Base-by-base conservation (phyloP, 768 basidiomycete genomes). In the Clavulina sp. region DNA sequence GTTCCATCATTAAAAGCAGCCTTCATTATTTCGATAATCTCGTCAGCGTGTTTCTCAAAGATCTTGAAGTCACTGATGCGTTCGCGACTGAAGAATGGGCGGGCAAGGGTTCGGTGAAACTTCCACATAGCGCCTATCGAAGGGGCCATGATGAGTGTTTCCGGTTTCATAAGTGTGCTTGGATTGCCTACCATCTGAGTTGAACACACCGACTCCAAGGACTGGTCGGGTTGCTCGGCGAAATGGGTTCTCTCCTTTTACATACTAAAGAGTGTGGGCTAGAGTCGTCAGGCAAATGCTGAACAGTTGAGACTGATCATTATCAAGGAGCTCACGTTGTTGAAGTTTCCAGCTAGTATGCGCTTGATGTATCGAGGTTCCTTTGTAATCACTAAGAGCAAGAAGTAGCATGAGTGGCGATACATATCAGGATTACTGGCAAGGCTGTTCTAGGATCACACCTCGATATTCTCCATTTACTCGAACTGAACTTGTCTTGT, bases 61-160 rank as follows among this genome's bases (percentile, higher is more conserved):
- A 73, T 75, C 24, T 79, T 73, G 50, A 80, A 81, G 59, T 46
- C 73, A 43, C 69, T 73, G 50, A 80, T 73, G 30, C 72, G 66
- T 31, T 81, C 79, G 41, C 69, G 70, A 50, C 62, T 72, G 65
- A 84, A 83, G 67, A 83, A 82, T 0, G 81, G 81, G 0, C 81
- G 73, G 0, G 78, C 77, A 67, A 84, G 78, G 3, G 69, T 58
- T 7, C 80, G 75, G 60, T 82, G 80, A 57, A 80, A 80, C 77
- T 77, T 83, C 81, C 81, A 83, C 63, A 74, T 69, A 18, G 28
- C 24, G 26, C 9, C 7, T 13, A 7, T 46, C 9, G 24, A 46
- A 7, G 9, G 9, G 43, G 24, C 13, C 7, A 46, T 9, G 9
- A 7, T 13, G n/a, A n/a, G n/a, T n/a, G n/a, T n/a, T n/a, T n/a